Conservation (phyloP, 352 stramenopile species). For the Aphanomyces invadans region DNA sequence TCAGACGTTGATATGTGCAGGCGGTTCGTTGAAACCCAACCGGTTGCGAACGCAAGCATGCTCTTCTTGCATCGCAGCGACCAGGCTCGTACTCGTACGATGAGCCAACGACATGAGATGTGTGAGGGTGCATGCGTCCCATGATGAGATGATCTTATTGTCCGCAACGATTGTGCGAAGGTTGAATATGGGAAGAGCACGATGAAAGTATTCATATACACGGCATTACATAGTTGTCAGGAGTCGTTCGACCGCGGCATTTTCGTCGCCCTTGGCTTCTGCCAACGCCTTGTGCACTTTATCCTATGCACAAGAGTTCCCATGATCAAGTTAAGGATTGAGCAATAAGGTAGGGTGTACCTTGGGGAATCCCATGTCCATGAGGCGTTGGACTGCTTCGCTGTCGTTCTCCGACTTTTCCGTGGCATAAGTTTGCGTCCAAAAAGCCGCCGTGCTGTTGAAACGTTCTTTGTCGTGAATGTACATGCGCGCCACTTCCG, state of each 20-base stretch:
- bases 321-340: neutral
- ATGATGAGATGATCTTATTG: no score
- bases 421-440: conserved; percentile 93
- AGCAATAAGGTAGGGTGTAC: conserved; percentile 28
- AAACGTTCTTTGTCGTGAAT: conserved; percentile 88
- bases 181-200: neutral
- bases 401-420: conserved; percentile 42
- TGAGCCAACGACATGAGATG: no score
- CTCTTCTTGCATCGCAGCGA: no score
- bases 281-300: conserved; percentile 58
- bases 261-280: conserved; percentile 74
- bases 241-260: conserved; percentile 79
- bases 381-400: conserved; percentile 57
- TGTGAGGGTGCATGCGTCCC: no score
- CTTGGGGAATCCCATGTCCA: conserved; percentile 82
- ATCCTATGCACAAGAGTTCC: conserved; percentile 33
- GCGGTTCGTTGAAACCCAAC: no score
- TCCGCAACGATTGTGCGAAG: no score
- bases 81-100: no score
- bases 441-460: conserved; percentile 91
- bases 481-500: conserved; percentile 95
- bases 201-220: no score
- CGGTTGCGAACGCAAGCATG: no score
- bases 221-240: conserved; percentile 30
- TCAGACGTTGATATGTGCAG: no score